Evolutionary conservation across 441 rosid species (phyloP).

Genomic region (Raphanus hybrid): DNA sequence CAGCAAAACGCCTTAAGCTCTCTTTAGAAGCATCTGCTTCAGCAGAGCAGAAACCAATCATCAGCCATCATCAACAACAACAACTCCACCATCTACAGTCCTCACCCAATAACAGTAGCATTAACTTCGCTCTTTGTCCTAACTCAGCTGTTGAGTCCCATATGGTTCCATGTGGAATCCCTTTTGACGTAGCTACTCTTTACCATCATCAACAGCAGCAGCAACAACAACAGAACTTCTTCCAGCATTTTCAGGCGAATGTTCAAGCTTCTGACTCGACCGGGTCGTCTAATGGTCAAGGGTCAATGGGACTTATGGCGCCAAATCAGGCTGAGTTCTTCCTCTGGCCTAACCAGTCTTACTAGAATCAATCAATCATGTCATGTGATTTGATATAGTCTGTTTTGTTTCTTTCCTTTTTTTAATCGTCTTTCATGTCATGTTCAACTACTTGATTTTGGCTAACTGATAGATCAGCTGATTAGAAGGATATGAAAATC

Average conservation of each 20-base stretch:
- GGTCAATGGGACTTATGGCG: conserved; percentile 45
- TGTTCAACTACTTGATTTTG: conserved; percentile 27
- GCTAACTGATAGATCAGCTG: conserved; percentile 44
- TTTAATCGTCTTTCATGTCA: conserved; percentile 20
- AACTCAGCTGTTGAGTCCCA: conserved; percentile 49
- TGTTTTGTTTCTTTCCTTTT: background rate
- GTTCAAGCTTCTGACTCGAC: conserved; percentile 51
- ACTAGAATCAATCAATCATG: conserved; percentile 37
- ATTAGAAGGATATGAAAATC: conserved; percentile 33
- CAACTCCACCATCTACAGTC: conserved; percentile 43
- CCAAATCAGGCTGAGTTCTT: conserved; percentile 73
- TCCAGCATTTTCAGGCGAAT: conserved; percentile 67
- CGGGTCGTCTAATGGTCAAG: conserved; percentile 47
- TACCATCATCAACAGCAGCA: conserved; percentile 55
- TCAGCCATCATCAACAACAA: conserved; percentile 29
- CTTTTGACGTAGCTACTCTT: conserved; percentile 57
- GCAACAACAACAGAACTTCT: conserved; percentile 48
- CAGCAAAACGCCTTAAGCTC: conserved; percentile 81
- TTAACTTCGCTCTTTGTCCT: conserved; percentile 58
- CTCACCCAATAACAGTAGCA: conserved; percentile 50
- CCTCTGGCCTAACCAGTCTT: conserved; percentile 81
- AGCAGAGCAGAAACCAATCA: conserved; percentile 60
- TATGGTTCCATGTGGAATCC: conserved; percentile 65
- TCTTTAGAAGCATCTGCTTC: conserved; percentile 54
- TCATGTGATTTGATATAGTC: conserved; percentile 5